phyloP scores from a whole-genome alignment of 352 stramenopile genomes.

The Phytopythium vexans region DNA sequence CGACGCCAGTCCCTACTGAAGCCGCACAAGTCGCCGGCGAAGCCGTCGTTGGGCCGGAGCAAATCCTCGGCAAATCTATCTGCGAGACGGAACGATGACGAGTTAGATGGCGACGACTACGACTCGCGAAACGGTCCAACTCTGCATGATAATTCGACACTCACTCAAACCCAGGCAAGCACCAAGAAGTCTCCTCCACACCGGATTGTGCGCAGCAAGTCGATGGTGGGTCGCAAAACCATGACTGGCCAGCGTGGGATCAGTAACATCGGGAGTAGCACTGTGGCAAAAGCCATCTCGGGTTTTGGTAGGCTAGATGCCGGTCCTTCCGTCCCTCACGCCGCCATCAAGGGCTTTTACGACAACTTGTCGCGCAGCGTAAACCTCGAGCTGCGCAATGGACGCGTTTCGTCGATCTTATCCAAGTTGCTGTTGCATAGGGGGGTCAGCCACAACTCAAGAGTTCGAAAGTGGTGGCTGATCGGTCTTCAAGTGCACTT shows the following conservation, averaged over 20 bases:
- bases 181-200: background rate
- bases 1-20: constrained; percentile 14
- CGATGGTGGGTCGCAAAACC: constrained; percentile 24
- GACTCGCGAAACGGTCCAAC: too few relatives aligned
- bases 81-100: constrained; percentile 11
- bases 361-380: constrained; percentile 25
- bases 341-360: constrained; percentile 30
- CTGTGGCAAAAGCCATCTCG: background rate
- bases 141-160: too few relatives aligned
- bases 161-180: background rate
- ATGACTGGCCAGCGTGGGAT: constrained; percentile 13
- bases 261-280: background rate
- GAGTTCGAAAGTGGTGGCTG: constrained; percentile 37
- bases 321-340: background rate
- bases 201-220: constrained; percentile 48
- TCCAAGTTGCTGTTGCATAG: constrained; percentile 17
- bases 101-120: constrained; percentile 17
- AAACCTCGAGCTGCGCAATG: background rate
- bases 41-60: constrained; percentile 14
- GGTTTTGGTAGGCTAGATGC: background rate
- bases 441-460: constrained; percentile 24
- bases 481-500: constrained; percentile 35
- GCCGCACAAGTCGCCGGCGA: constrained; percentile 1
- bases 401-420: background rate
- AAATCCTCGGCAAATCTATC: constrained; percentile 23